Evolutionary conservation across 2,329 filamentous ascomycete species (phyloP).

Genomic region (Gliomastix tumulicola): DNA sequence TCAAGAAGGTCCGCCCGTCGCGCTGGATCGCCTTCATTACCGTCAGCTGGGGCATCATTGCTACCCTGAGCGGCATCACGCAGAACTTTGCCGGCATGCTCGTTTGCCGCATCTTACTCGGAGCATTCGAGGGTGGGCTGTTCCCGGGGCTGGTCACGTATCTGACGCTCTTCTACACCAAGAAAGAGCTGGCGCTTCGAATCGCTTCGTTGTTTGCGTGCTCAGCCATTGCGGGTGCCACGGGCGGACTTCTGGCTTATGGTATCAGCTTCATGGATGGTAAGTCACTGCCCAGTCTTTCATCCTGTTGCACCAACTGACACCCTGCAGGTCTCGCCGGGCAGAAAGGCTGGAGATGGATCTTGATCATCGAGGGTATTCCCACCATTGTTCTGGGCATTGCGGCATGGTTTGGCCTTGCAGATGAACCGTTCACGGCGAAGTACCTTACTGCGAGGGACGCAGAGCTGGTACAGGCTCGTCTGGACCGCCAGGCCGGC

Average conservation of each 20-base stretch:
- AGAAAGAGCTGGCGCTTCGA: constrained; percentile 46
- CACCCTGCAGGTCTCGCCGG: too few species aligned
- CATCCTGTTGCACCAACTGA: too few species aligned
- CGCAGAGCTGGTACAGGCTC: constrained; percentile 16
- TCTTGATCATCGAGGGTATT: constrained; percentile 42
- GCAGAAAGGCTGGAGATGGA: constrained; percentile 69
- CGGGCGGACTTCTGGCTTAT: constrained; percentile 52
- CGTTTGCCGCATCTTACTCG: constrained; percentile 38
- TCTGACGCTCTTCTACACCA: constrained; percentile 50
- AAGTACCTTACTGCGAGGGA: constrained; percentile 12
- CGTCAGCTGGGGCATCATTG: constrained; percentile 31
- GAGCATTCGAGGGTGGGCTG: constrained; percentile 48
- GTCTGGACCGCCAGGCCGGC: constrained; percentile 22
- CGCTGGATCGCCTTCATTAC: constrained; percentile 28
- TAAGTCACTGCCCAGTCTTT: constrained; percentile 17
- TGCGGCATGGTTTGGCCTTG: constrained; percentile 3
- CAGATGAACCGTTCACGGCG: constrained; percentile 11
- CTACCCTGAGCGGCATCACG: constrained; percentile 46
- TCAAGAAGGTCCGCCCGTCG: constrained; percentile 39
- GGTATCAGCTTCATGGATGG: constrained; percentile 63
- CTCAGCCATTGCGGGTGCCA: constrained; percentile 51
- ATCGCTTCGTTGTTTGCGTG: constrained; percentile 47
- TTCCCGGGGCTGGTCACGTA: constrained; percentile 52
- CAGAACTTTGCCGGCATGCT: constrained; percentile 38
- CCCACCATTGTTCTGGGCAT: constrained; percentile 21